Percentiles rank a stretch among this genome's conserved stretches.
Evolutionary conservation across 805 yeast species (phyloP).

Genomic region (Maudiozyma saulgeensis): DNA sequence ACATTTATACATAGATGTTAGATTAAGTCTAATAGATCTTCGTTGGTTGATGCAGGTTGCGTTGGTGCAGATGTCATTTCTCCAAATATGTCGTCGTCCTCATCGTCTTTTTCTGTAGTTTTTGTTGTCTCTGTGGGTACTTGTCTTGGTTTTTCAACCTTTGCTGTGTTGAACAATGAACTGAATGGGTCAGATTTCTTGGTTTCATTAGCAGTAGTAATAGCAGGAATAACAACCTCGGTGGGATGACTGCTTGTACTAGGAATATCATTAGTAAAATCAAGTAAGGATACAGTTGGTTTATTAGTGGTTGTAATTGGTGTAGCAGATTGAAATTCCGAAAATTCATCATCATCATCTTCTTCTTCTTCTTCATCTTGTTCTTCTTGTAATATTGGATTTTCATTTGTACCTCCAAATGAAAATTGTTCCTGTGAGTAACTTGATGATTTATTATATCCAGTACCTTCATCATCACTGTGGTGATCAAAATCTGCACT

Average conservation of each 20-base stretch:
- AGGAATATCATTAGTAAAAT: conserved; percentile 15
- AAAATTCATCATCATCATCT: conserved; percentile 67
- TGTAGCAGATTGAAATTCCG: conserved; percentile 67
- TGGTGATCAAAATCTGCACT: conserved; percentile 37
- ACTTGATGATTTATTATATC: neutral
- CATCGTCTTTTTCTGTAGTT: too few relatives aligned
- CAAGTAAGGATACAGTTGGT: conserved; percentile 22
- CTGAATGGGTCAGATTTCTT: conserved; percentile 61
- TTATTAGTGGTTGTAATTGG: conserved; percentile 20
- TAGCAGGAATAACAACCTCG: conserved; percentile 17
- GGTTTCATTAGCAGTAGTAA: conserved; percentile 28
- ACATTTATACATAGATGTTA: neutral
- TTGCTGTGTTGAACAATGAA: conserved; percentile 37
- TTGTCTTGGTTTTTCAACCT: conserved; percentile 1
- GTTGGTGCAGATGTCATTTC: conserved; percentile 19
- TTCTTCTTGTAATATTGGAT: conserved; percentile 21
- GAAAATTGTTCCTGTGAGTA: conserved; percentile 26
- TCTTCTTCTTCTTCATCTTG: conserved; percentile 31
- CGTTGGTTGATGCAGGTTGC: conserved; percentile 2
- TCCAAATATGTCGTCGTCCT: conserved; percentile 29
- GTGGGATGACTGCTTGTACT: conserved; percentile 11
- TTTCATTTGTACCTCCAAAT: conserved; percentile 40
- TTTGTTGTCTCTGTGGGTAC: too few relatives aligned
- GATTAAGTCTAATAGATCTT: neutral
- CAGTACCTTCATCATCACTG: conserved; percentile 38